Conservation (phyloP, 2,329 filamentous ascomycete genomes). For the Pseudogymnoascus verrucosus region DNA sequence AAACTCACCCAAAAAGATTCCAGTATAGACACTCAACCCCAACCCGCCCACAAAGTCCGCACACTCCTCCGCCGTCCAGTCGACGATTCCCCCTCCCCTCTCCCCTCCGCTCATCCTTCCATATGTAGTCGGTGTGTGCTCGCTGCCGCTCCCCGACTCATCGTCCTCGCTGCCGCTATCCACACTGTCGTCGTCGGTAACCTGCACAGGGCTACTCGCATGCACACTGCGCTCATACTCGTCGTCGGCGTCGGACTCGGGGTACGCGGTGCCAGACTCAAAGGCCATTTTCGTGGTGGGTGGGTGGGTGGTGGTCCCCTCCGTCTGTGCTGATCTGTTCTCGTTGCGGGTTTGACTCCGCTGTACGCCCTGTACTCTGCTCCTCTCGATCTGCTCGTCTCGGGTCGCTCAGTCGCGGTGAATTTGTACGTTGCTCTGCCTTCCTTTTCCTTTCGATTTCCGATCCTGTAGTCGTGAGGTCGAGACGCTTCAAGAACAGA, state of each 20-base stretch:
- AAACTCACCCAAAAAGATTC: slow-evolving; percentile 70
- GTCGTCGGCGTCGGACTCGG: slow-evolving; percentile 74
- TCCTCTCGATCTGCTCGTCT: neutral
- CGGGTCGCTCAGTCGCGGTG: neutral
- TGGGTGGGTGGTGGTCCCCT: neutral
- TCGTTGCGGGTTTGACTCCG: neutral
- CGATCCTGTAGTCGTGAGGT: neutral
- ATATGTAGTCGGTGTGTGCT: slow-evolving; percentile 75
- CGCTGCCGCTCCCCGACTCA: slow-evolving; percentile 38
- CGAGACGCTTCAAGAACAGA: neutral
- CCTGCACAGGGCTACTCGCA: slow-evolving; percentile 58
- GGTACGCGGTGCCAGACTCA: slow-evolving; percentile 60
- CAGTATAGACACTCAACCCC: slow-evolving; percentile 74
- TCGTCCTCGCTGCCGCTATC: slow-evolving; percentile 48
- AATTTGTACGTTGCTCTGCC: neutral
- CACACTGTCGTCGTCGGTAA: slow-evolving; percentile 59
- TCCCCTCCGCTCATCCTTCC: slow-evolving; percentile 58
- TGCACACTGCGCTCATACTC: slow-evolving; percentile 70
- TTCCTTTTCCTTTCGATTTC: neutral
- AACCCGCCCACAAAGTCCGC: slow-evolving; percentile 79
- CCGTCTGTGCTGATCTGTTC: neutral
- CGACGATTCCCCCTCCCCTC: slow-evolving; percentile 64
- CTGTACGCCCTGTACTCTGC: neutral
- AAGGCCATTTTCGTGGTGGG: slow-evolving; percentile 43
- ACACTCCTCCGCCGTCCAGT: slow-evolving; percentile 81